Evolutionary conservation across 768 basidiomycete genomes (phyloP), one percentile per base, ranked within the genome.

Genomic region (Boletus patriciae): DNA sequence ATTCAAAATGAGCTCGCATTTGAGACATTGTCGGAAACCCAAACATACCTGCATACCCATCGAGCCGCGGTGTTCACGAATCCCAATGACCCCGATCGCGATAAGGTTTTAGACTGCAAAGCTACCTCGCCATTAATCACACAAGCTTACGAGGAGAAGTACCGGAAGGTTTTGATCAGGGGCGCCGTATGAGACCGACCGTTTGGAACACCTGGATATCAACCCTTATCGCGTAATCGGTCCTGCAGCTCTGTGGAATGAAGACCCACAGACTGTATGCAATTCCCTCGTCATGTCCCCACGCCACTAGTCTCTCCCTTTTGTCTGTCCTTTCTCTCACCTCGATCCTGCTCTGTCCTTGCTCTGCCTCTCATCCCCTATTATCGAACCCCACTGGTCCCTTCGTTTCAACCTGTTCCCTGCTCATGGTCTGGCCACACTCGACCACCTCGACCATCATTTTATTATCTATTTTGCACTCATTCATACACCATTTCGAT

Each of bases 81-180:
- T 65, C 84, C 85, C 33, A 78, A 79, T 66, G 76, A 76, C 62
- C 75, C 82, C 37, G 88, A 90, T 70, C 68, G 61, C 31, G 80
- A 88, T 60, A 88, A 86, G 73, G 74, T 78, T 40, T 65, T 94
- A 56, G 89, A 93, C 59, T 92, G 89, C 78, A 89, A 82, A 72
- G 71, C 79, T 40, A 83, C 82, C n/a, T 72, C 72, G 52, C 65
- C 76, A 31, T 76, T 77, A 59, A 80, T 98, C 55, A 73, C 77
- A 21, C 80, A 83, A 62, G 83, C 80, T 15, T 84, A 86, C 68
- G 90, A 91, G 64, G 83, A 86, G 64, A 94, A 88, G 74, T 93
- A 92, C 70, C 81, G 88, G 62, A 92, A 87, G 71, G 85, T 97
- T 57, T 85, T 84, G 66, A 92, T 98, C 74, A 94, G 86, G 78